phyloP scores from a whole-genome alignment of 495 filamentous ascomycete genomes.

The Cudoniella acicularis region DNA sequence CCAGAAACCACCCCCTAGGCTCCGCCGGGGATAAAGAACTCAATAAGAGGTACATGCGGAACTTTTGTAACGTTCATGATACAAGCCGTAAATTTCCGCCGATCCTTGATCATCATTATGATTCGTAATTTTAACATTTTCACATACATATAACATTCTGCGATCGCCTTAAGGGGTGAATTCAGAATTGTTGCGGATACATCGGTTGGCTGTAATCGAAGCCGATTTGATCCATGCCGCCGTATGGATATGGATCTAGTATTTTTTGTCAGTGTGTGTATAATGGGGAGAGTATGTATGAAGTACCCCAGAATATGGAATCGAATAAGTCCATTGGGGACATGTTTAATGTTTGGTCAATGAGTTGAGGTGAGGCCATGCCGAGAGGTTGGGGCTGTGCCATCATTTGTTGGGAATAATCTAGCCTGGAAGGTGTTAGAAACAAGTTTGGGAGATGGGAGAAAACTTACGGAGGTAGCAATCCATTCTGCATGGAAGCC shows the following conservation, averaged over 20 bases:
- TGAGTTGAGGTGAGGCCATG: not conserved
- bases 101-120: not conserved
- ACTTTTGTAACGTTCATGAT: too few relatives aligned
- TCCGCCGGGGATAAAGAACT: too few relatives aligned
- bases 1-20: too few relatives aligned
- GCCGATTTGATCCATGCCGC: constrained; percentile 16
- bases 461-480: constrained; percentile 27
- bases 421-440: constrained; percentile 19
- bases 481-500: constrained; percentile 47
- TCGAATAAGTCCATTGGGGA: constrained; percentile 57
- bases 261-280: not conserved
- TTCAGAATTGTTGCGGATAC: constrained; percentile 11
- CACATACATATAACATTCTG: not conserved
- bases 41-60: too few relatives aligned
- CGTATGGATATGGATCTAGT: constrained; percentile 23
- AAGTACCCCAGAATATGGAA: constrained; percentile 57
- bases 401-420: constrained; percentile 25
- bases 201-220: constrained; percentile 22
- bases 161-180: not conserved
- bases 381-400: not conserved
- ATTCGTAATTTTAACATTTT: not conserved
- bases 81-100: too few relatives aligned
- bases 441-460: not conserved
- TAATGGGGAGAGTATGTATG: too few relatives aligned
- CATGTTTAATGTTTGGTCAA: constrained; percentile 35